A percentile compares a stretch with the other conserved stretches of the same genome.
phyloP scores from a whole-genome alignment of 202 grass and related monocot species.

The Brachypodium distachyon region DNA sequence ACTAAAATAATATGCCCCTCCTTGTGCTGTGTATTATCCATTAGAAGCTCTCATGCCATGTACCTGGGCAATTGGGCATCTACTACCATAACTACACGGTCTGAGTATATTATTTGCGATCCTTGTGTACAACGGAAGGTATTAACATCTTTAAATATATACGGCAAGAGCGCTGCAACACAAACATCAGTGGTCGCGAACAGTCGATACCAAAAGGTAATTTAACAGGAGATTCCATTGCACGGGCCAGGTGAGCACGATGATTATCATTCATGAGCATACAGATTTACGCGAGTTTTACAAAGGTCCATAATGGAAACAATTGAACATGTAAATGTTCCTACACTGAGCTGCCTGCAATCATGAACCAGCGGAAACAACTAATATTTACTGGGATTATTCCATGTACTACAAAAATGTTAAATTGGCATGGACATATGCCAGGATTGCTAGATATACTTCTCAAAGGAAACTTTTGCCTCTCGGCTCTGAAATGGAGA shows the following conservation, averaged over 20 bases:
- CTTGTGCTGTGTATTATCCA: neutral
- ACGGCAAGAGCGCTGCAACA: no score
- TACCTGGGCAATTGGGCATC: neutral
- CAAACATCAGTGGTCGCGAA: neutral
- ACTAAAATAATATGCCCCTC: neutral
- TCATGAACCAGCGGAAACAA: neutral
- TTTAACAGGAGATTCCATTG: neutral
- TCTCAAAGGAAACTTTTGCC: neutral
- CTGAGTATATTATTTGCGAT: no score
- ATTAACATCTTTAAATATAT: no score
- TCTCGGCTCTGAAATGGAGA: neutral
- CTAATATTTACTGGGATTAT: conserved; percentile 23
- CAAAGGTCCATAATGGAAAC: neutral
- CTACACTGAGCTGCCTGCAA: neutral
- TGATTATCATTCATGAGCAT: no score
- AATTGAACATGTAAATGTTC: neutral
- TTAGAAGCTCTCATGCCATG: neutral
- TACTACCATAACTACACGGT: neutral
- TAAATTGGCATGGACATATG: conserved; percentile 17
- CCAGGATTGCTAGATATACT: neutral
- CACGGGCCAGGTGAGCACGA: no score
- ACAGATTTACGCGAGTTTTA: neutral
- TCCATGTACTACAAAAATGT: neutral
- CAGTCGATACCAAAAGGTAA: neutral
- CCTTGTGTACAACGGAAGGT: no score